Conservation (phyloP, 495 filamentous ascomycete genomes). For the Peziza echinospora region DNA sequence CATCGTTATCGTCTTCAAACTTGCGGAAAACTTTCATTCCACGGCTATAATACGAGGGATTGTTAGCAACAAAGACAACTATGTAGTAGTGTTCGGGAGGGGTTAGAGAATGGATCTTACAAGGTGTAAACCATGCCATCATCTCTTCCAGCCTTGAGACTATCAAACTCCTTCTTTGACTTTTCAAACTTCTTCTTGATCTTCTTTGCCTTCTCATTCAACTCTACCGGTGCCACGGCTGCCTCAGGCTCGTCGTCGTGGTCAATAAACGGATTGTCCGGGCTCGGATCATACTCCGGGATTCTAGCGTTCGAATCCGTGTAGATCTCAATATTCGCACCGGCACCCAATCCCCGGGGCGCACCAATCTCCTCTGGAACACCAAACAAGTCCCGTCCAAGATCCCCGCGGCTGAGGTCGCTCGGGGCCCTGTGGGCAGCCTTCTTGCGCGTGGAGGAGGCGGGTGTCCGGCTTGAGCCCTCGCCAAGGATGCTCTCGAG, state of each 20-base stretch:
- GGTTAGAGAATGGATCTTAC: too few species aligned
- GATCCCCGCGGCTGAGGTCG: slow-evolving; percentile 36
- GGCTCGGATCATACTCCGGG: slow-evolving; percentile 41
- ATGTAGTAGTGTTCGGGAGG: too few species aligned
- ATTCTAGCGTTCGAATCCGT: slow-evolving; percentile 77
- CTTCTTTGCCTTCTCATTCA: slow-evolving; percentile 21
- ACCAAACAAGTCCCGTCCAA: slow-evolving; percentile 1
- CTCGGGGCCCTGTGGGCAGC: slow-evolving; percentile 43
- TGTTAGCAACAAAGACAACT: too few species aligned
- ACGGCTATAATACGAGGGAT: slow-evolving; percentile 48
- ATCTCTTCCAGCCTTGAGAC: slow-evolving; percentile 25
- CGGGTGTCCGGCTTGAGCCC: slow-evolving; percentile 26
- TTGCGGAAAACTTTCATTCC: slow-evolving; percentile 71
- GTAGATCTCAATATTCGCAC: slow-evolving; percentile 67
- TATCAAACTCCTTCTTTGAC: slow-evolving; percentile 37
- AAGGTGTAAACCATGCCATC: slow-evolving; percentile 74
- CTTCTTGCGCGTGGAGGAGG: slow-evolving; percentile 32
- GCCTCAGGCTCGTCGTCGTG: slow-evolving; percentile 20
- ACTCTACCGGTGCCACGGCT: slow-evolving; percentile 20
- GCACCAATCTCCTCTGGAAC: not conserved
- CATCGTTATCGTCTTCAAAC: slow-evolving; percentile 25
- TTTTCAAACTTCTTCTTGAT: slow-evolving; percentile 25
- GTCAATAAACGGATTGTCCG: slow-evolving; percentile 57
- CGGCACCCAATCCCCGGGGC: slow-evolving; percentile 23
- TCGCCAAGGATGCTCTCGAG: slow-evolving; percentile 43